Evolutionary conservation across 2,329 filamentous ascomycete species (phyloP), one percentile per base, ranked within the genome.

Genomic region (Botrytis sinoallii): DNA sequence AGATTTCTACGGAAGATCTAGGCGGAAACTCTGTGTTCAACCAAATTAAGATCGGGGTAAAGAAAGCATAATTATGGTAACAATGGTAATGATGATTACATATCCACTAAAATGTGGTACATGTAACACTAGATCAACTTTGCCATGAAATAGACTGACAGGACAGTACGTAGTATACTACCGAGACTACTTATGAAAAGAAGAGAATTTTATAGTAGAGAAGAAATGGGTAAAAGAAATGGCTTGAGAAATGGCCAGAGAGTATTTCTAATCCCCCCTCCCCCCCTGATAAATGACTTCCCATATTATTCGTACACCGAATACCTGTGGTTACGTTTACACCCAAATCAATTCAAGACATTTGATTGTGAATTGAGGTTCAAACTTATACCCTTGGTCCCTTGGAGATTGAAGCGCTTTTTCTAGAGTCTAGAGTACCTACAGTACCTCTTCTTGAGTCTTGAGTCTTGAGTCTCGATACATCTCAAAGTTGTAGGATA

Each of bases 271-370:
- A 32, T 35, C 9, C 63, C 63, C 40, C 40, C 32, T 32, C 2
- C 32, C 32, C 32, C 63, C 63, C 10, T 38, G 63, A 29, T 66
- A 48, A 48, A 48, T 66, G 38, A 32, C n/a, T 66, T 55, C 35
- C 65, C 65, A 67, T 55, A 55, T 55, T 29, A 67, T 40, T 67
- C 65, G 44, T 67, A 67, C 64, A 67, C 64, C 44, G 44, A 67
- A 67, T 38, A 18, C 12, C 14, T 38, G 35, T 52, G 64, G 44
- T 67, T 67, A 67, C 64, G 64, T 67, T 52, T 67, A 67, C 32
- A 52, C 35, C 4, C 42, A 52, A 35, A 52, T 48, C 42, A 38
- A 38, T 52, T n/a, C 5, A 52, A 38, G 44, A 67, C 32, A 66
- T 52, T 67, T n/a, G 38, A n/a, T 16, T 8, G 16, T 63, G 38